Base-by-base conservation (phyloP, 441 rosid genomes). In the Macaranga tanarius region DNA sequence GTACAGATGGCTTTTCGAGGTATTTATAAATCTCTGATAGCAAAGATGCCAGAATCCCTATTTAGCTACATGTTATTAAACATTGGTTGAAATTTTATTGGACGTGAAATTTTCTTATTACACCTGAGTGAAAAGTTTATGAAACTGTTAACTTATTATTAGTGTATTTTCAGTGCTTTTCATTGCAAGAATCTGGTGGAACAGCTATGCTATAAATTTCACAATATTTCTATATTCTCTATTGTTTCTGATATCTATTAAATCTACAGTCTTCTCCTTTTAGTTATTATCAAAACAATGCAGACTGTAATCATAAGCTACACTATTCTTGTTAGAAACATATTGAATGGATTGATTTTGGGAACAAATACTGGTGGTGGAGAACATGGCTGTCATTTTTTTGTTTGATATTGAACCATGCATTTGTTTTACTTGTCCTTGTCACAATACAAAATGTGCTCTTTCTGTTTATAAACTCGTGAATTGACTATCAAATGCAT, bases 1-100 rank as follows among this genome's bases (percentile, higher is more conserved):
- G 86, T 78, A 80, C 86, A 47, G 74, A 77, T 72, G 99, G 99
- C 52, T 95, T 95, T 84, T 85, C 99, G 79, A 93, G 95, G 99
- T 90, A 75, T 51, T 31, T 19, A 15, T 69, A 12, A 23, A 65
- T 48, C 20, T 69, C 28, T 76, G 38, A 2, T 16, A n/a, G 22
- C 60, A 25, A 38, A 40, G 15, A 58, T 61, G 59, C 69, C 50
- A 11, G 62, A 56, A 11, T 66, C 22, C 57, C 65, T 75, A 59
- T 20, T 31, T 47, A 25, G 65, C 65, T 65, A 55, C 67, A 12
- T 57, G 11, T 48, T 10, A 73, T 20, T 10, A 23, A 44, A 20
- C 4, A 4, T 45, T 62, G 17, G 51, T 20, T 11, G 15, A 55
- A 38, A 22, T 55, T 67, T 12, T 12, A 13, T 47, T 4, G 7